Conservation (phyloP, 2,329 filamentous ascomycete species). For the Leptographium lundbergii region DNA sequence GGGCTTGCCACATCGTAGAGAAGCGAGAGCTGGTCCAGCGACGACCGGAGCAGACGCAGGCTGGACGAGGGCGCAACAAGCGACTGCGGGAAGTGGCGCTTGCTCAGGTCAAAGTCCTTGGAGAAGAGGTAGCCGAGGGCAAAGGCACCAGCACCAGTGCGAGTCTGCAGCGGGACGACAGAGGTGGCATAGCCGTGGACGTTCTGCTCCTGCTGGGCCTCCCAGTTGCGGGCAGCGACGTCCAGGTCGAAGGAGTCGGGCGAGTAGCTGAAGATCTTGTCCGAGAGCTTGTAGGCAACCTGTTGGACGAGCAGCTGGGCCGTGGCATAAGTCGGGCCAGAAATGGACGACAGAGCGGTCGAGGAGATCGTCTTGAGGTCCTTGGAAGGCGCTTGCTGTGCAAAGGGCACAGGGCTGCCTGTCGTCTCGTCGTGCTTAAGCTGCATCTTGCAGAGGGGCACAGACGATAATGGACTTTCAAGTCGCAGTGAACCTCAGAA, state of each 20-base stretch:
- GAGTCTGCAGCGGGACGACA: conserved; percentile 72
- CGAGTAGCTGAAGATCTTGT: conserved; percentile 96
- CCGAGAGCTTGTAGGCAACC: conserved; percentile 85
- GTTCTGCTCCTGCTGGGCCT: conserved; percentile 57
- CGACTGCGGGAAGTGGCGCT: conserved; percentile 82
- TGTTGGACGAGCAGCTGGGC: conserved; percentile 92
- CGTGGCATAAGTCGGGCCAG: conserved; percentile 83
- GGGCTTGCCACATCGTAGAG: conserved; percentile 88
- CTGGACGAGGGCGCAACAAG: conserved; percentile 78
- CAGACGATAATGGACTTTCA: neutral
- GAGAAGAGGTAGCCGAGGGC: conserved; percentile 97
- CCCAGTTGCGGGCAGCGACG: conserved; percentile 69
- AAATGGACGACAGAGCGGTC: conserved; percentile 48
- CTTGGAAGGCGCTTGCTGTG: neutral
- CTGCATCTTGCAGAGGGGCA: conserved; percentile 8
- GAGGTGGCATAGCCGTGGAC: conserved; percentile 68
- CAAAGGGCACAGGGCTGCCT: conserved; percentile 10
- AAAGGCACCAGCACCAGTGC: conserved; percentile 78
- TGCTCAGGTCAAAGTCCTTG: conserved; percentile 85
- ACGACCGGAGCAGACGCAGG: conserved; percentile 65
- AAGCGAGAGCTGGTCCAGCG: conserved; percentile 81
- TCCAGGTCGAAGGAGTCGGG: conserved; percentile 89
- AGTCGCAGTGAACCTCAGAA: neutral
- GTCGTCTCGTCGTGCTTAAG: conserved; percentile 13
- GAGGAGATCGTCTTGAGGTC: conserved; percentile 29